phyloP scores from a whole-genome alignment of 768 basidiomycete species.

The Suillus plorans region DNA sequence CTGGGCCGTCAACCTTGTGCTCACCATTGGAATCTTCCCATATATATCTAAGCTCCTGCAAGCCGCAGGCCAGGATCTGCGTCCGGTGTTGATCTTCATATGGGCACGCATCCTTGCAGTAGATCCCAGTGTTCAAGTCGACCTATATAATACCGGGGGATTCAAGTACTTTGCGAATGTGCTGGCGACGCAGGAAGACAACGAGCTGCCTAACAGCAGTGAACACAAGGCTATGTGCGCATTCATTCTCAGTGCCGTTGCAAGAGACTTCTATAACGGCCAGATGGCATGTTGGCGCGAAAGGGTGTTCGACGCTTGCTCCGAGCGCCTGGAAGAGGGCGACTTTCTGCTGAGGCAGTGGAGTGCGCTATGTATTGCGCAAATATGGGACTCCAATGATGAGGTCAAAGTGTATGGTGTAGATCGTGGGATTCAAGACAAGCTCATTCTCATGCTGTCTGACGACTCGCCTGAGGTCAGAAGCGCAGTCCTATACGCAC shows the following conservation, averaged over 20 bases:
- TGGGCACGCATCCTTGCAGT: conserved; percentile 98
- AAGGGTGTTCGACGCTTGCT: conserved; percentile 84
- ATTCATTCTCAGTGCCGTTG: conserved; percentile 88
- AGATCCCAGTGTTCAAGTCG: conserved; percentile 89
- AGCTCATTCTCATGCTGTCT: conserved; percentile 71
- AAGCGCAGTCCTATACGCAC: conserved; percentile 84
- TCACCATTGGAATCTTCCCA: conserved; percentile 97
- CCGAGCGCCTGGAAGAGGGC: conserved; percentile 78
- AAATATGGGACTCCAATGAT: conserved; percentile 93
- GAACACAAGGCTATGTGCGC: conserved; percentile 99
- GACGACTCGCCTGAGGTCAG: conserved; percentile 94
- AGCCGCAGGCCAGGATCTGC: conserved; percentile 92
- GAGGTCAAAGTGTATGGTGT: conserved; percentile 86
- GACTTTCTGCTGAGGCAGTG: conserved; percentile 95
- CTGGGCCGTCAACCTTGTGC: conserved; percentile 95
- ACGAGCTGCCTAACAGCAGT: conserved; percentile 82
- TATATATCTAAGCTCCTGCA: conserved; percentile 97
- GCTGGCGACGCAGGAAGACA: conserved; percentile 65
- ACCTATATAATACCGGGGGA: conserved; percentile 77
- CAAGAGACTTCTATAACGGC: conserved; percentile 85
- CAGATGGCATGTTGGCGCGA: conserved; percentile 84
- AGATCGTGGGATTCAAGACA: conserved; percentile 76
- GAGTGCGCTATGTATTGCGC: conserved; percentile 89
- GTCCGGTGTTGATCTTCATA: conserved; percentile 97
- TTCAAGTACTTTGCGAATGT: conserved; percentile 87